Evolutionary conservation across 2,329 filamentous ascomycete genomes (phyloP).

Genomic region (Curvularia lunata): DNA sequence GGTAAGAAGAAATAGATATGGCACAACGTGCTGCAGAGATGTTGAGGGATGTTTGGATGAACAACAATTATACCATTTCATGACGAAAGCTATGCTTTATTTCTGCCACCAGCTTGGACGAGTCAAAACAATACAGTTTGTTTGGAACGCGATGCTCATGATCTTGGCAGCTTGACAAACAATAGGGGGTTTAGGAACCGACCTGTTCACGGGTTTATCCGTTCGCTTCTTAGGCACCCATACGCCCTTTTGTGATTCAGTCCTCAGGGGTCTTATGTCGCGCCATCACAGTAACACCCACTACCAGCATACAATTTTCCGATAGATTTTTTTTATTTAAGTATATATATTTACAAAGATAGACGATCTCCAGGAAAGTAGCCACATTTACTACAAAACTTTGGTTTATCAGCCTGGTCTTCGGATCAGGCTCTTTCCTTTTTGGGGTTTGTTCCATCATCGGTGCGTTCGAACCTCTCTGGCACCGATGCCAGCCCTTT

Average conservation of each 20-base stretch:
- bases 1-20: constrained; percentile 70
- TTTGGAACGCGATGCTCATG: not conserved
- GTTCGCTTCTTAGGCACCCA: not conserved
- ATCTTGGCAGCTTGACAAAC: not conserved
- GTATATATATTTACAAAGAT: not conserved
- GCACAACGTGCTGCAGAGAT: not conserved
- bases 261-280: not conserved
- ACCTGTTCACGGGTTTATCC: not conserved
- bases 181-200: not conserved
- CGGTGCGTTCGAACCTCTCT: not conserved
- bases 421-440: constrained; percentile 3
- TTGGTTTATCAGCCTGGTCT: not conserved
- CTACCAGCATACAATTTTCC: too few species aligned
- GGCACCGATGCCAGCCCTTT: not conserved
- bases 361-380: not conserved
- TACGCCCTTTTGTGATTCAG: constrained; percentile 1
- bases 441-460: not conserved
- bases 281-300: not conserved
- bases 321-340: not conserved
- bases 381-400: not conserved
- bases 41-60: not conserved
- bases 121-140: not conserved
- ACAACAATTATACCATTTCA: constrained; percentile 6
- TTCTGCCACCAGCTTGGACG: not conserved
- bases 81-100: not conserved